These are phyloP conservation scores for Triangularia verruculosa DNA, from an alignment of 2,329 filamentous ascomycete species.

Conservation along the genomic window DNA sequence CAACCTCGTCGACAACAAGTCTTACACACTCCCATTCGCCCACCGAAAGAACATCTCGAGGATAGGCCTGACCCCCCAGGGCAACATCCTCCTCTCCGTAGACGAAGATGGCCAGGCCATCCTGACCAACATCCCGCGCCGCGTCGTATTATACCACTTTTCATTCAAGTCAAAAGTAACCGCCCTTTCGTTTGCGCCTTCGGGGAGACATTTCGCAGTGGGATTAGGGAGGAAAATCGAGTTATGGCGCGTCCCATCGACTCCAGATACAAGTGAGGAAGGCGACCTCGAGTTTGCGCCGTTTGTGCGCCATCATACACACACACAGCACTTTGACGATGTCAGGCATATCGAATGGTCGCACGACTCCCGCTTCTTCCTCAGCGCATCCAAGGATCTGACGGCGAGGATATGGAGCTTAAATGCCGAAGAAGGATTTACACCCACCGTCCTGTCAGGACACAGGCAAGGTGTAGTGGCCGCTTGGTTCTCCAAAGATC, in stretches of 20 bases:
- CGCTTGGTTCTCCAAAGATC: constrained; percentile 95
- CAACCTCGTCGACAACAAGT: constrained; percentile 92
- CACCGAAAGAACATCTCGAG: constrained; percentile 91
- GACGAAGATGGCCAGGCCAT: constrained; percentile 95
- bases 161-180: constrained; percentile 85
- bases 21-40: constrained; percentile 80
- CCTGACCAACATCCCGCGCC: constrained; percentile 81
- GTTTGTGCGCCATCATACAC: constrained; percentile 83
- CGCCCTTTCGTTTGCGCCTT: constrained; percentile 85
- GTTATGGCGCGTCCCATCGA: constrained; percentile 93
- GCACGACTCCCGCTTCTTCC: constrained; percentile 89
- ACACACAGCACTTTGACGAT: constrained; percentile 83
- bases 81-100: constrained; percentile 87
- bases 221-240: constrained; percentile 84
- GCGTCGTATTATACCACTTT: constrained; percentile 88
- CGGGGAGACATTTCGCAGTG: constrained; percentile 85
- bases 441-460: constrained; percentile 83
- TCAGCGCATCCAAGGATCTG: constrained; percentile 87
- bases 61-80: constrained; percentile 82
- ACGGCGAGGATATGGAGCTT: constrained; percentile 95
- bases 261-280: constrained; percentile 72
- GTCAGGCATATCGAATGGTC: constrained; percentile 92
- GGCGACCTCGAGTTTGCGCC: constrained; percentile 93
- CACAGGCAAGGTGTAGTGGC: constrained; percentile 86
- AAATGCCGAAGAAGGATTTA: constrained; percentile 80